Conservation (phyloP, 371 early-diverging fungal species). For the Mortierella sp. region DNA sequence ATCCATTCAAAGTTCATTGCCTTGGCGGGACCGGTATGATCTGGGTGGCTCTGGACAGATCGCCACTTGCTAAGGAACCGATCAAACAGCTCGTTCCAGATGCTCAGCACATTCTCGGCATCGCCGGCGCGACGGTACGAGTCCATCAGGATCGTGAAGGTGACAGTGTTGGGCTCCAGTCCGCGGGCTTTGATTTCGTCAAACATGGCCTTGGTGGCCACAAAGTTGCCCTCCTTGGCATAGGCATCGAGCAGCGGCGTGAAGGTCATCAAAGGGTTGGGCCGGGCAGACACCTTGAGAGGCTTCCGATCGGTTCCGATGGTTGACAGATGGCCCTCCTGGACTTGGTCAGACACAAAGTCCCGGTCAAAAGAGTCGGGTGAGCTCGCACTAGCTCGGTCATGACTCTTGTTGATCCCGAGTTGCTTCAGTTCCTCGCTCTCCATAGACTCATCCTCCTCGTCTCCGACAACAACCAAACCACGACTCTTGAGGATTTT, state of each 20-base stretch:
- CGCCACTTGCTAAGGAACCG: slow-evolving; percentile 18
- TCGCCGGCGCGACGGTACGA: slow-evolving; percentile 45
- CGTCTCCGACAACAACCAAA: slow-evolving; percentile 20
- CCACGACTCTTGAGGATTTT: slow-evolving; percentile 41
- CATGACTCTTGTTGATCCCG: slow-evolving; percentile 18
- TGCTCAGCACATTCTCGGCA: slow-evolving; percentile 37
- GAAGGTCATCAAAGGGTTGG: slow-evolving; percentile 31
- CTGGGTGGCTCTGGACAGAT: background rate
- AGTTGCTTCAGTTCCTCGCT: slow-evolving; percentile 12
- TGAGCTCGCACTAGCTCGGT: slow-evolving; percentile 11
- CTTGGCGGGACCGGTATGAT: slow-evolving; percentile 20
- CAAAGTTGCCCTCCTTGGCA: slow-evolving; percentile 46
- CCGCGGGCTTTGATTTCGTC: slow-evolving; percentile 48
- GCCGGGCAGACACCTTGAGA: slow-evolving; percentile 29
- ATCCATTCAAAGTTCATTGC: slow-evolving; percentile 18
- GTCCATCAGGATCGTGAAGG: slow-evolving; percentile 54
- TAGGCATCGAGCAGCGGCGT: slow-evolving; percentile 53
- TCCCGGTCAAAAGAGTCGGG: background rate
- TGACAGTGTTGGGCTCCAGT: slow-evolving; percentile 48
- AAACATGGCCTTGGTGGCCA: slow-evolving; percentile 41
- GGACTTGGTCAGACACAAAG: background rate
- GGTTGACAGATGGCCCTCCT: slow-evolving; percentile 31
- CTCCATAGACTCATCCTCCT: slow-evolving; percentile 23
- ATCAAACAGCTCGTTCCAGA: slow-evolving; percentile 47
- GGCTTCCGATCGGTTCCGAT: slow-evolving; percentile 50